These are phyloP conservation scores for Zygoascus hellenicus DNA, from an alignment of 1,139 yeast genomes.

Conservation along the genomic window DNA sequence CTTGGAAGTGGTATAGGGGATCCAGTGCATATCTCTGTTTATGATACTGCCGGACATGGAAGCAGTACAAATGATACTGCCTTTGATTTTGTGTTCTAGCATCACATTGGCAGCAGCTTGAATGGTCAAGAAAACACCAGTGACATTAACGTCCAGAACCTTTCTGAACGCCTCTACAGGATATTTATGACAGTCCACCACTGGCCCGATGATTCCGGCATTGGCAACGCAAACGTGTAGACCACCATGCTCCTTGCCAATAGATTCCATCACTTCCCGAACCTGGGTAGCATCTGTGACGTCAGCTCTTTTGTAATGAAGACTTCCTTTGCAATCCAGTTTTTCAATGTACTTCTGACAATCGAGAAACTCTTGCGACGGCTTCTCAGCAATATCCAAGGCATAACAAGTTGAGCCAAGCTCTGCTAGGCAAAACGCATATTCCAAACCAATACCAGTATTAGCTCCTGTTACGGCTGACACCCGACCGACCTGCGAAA, in stretches of 20 bases:
- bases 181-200: slow-evolving; percentile 41
- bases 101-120: slow-evolving; percentile 44
- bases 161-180: slow-evolving; percentile 40
- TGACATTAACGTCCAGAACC: slow-evolving; percentile 44
- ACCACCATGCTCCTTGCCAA: slow-evolving; percentile 49
- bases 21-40: slow-evolving; percentile 50
- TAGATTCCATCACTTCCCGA: slow-evolving; percentile 37
- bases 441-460: slow-evolving; percentile 38
- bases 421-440: slow-evolving; percentile 37
- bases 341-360: slow-evolving; percentile 28
- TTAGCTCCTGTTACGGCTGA: slow-evolving; percentile 40
- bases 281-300: slow-evolving; percentile 43
- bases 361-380: slow-evolving; percentile 33
- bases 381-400: slow-evolving; percentile 26
- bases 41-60: slow-evolving; percentile 54
- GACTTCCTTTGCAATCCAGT: slow-evolving; percentile 32
- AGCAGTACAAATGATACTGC: slow-evolving; percentile 51
- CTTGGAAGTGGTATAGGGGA: slow-evolving; percentile 54
- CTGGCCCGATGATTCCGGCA: slow-evolving; percentile 54
- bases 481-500: slow-evolving; percentile 36
- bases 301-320: slow-evolving; percentile 45
- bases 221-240: slow-evolving; percentile 62
- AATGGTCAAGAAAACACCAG: slow-evolving; percentile 50
- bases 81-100: slow-evolving; percentile 41
- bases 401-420: slow-evolving; percentile 38